Percentiles rank a stretch among this genome's conserved stretches.
These are phyloP conservation scores for Vavraia culicis DNA, from an alignment of 371 early-diverging fungal species.

Conservation along the genomic window DNA sequence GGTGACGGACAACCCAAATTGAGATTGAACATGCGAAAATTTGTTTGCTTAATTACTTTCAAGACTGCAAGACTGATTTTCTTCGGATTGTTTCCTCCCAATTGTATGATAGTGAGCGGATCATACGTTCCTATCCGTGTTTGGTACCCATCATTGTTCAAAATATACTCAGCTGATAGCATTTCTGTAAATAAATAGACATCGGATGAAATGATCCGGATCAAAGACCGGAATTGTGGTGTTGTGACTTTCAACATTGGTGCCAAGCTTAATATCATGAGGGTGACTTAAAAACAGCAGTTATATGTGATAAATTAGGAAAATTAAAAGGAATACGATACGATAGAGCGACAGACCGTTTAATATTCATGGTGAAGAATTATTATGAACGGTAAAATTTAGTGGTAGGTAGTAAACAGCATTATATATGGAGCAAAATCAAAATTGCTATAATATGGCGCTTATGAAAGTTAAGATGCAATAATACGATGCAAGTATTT, in stretches of 20 bases:
- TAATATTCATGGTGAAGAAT: too few species aligned
- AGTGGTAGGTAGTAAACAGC: too few species aligned
- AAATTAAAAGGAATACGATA: too few species aligned
- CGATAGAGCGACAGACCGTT: too few species aligned
- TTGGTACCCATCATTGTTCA: slow-evolving; percentile 24
- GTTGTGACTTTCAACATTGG: slow-evolving; percentile 45
- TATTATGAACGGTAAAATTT: too few species aligned
- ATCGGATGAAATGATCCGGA: slow-evolving; percentile 27
- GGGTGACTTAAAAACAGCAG: too few species aligned
- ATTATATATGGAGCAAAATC: too few species aligned
- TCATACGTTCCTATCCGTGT: slow-evolving; percentile 35
- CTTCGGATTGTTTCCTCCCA: slow-evolving; percentile 41
- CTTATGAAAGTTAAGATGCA: too few species aligned
- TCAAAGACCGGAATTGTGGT: slow-evolving; percentile 40
- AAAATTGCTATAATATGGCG: too few species aligned
- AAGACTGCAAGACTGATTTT: slow-evolving; percentile 32
- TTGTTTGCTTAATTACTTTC: slow-evolving; percentile 11
- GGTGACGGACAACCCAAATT: slow-evolving; percentile 45
- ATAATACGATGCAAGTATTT: too few species aligned
- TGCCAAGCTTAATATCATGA: slow-evolving; percentile 20
- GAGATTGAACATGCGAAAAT: slow-evolving; percentile 39
- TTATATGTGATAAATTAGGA: too few species aligned
- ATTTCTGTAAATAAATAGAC: slow-evolving; percentile 43
- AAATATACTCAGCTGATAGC: slow-evolving; percentile 40
- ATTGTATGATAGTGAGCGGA: slow-evolving; percentile 39